These are phyloP conservation scores for Suhomyces choctaworum DNA, from an alignment of 1,139 yeast species.

Conservation along the genomic window DNA sequence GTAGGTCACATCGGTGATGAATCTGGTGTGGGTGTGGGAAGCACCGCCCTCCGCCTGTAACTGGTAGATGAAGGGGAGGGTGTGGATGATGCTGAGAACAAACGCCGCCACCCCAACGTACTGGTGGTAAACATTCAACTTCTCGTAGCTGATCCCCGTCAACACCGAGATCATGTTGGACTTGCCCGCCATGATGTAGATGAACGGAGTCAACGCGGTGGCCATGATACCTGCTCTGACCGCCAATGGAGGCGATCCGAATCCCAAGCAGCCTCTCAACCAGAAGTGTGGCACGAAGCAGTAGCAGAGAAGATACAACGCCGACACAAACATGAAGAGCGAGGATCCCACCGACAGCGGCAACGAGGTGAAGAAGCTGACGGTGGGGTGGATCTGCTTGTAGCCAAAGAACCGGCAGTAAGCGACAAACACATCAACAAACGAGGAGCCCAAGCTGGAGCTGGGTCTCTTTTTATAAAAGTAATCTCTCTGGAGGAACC, in stretches of 20 bases:
- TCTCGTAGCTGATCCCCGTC: constrained; percentile 60
- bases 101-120: constrained; percentile 49
- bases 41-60: constrained; percentile 52
- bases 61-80: constrained; percentile 55
- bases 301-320: constrained; percentile 48
- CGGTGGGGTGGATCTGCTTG: constrained; percentile 41
- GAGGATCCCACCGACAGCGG: constrained; percentile 55
- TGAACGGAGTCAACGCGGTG: constrained; percentile 53
- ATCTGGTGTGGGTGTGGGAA: constrained; percentile 18
- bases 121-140: constrained; percentile 53
- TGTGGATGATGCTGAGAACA: constrained; percentile 52
- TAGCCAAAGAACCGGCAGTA: constrained; percentile 50
- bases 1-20: constrained; percentile 21
- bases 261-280: constrained; percentile 56
- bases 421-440: constrained; percentile 36
- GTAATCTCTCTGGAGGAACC: constrained; percentile 38
- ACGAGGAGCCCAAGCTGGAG: constrained; percentile 15
- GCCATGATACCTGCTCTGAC: constrained; percentile 56
- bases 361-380: constrained; percentile 43
- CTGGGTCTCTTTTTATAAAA: constrained; percentile 21
- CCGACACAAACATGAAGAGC: constrained; percentile 39
- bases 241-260: constrained; percentile 68
- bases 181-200: constrained; percentile 54
- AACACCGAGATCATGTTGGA: constrained; percentile 49
- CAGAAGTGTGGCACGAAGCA: constrained; percentile 53